Percentiles rank a stretch among this genome's conserved stretches.
phyloP scores from a whole-genome alignment of 2,329 filamentous ascomycete genomes.

The Pyrenochaeta sp. region DNA sequence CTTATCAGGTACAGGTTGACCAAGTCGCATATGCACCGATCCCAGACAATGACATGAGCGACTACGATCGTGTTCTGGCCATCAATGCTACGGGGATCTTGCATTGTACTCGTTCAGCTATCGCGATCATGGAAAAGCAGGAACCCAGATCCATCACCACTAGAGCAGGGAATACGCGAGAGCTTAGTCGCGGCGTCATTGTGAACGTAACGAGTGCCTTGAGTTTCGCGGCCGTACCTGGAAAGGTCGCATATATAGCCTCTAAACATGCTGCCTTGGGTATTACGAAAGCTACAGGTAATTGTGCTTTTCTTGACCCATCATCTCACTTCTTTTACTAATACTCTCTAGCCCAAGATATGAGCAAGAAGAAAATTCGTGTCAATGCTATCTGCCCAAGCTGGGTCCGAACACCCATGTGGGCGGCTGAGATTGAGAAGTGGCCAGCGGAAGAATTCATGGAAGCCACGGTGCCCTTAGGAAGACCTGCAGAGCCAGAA shows the following conservation, averaged over 20 bases:
- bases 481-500: conserved; percentile 4
- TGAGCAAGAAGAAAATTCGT: conserved; percentile 6
- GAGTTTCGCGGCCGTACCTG: conserved; percentile 9
- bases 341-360: conserved; percentile 10
- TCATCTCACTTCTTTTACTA: no score
- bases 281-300: conserved; percentile 27
- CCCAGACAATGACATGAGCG: conserved; percentile 2
- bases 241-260: conserved; percentile 19
- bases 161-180: neutral
- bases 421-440: conserved; percentile 3
- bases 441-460: conserved; percentile 3
- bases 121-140: conserved; percentile 7
- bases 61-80: conserved; percentile 3
- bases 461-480: conserved; percentile 3
- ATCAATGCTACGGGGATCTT: conserved; percentile 4
- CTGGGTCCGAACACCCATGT: conserved; percentile 17
- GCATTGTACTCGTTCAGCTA: neutral
- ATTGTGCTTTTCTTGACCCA: neutral
- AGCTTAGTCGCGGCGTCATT: conserved; percentile 20
- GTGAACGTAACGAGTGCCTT: conserved; percentile 13
- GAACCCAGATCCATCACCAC: conserved; percentile 5
- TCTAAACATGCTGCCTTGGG: conserved; percentile 28
- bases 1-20: neutral
- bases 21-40: neutral
- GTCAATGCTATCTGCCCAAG: conserved; percentile 12